These are phyloP conservation scores for Nelumbo lutea DNA, from an alignment of 164 flowering plant genomes.

Conservation along the genomic window DNA sequence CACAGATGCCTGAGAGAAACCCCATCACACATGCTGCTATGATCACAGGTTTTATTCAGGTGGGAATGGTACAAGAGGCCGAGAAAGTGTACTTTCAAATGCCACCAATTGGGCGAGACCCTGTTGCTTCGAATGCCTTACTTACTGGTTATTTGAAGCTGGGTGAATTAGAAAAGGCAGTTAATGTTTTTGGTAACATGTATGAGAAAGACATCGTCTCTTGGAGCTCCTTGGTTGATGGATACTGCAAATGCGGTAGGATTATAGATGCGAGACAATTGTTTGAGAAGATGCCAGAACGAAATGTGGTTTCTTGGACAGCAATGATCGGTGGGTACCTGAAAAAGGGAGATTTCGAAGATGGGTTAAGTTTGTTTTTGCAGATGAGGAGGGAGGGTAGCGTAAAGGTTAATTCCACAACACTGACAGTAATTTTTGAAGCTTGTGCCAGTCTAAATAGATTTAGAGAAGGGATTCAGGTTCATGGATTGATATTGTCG, in stretches of 20 bases:
- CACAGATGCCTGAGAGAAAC: slow-evolving; percentile 28
- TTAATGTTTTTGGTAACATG: slow-evolving; percentile 31
- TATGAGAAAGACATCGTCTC: slow-evolving; percentile 36
- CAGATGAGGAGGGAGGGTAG: slow-evolving; percentile 36
- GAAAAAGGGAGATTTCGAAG: slow-evolving; percentile 22
- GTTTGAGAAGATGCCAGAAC: slow-evolving; percentile 32
- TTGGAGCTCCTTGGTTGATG: slow-evolving; percentile 45
- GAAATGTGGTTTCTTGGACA: slow-evolving; percentile 50
- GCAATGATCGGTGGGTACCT: slow-evolving; percentile 42
- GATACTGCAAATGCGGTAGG: slow-evolving; percentile 33
- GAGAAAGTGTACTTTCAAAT: slow-evolving; percentile 25
- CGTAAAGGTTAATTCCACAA: slow-evolving; percentile 20
- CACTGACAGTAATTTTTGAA: slow-evolving; percentile 34
- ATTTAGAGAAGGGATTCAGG: slow-evolving; percentile 31
- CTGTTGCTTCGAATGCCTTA: slow-evolving; percentile 33
- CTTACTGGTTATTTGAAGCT: slow-evolving; percentile 34
- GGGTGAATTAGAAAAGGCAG: slow-evolving; percentile 28
- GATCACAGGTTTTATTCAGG: slow-evolving; percentile 33
- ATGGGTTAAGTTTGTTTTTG: slow-evolving; percentile 29
- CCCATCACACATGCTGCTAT: slow-evolving; percentile 31
- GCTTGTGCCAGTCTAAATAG: slow-evolving; percentile 29
- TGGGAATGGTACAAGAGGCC: slow-evolving; percentile 30
- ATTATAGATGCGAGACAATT: slow-evolving; percentile 29
- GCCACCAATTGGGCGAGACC: slow-evolving; percentile 26
- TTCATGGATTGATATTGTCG: slow-evolving; percentile 33